phyloP scores from a whole-genome alignment of 306 rosid genomes.

The Lathyrus tuberosus region DNA sequence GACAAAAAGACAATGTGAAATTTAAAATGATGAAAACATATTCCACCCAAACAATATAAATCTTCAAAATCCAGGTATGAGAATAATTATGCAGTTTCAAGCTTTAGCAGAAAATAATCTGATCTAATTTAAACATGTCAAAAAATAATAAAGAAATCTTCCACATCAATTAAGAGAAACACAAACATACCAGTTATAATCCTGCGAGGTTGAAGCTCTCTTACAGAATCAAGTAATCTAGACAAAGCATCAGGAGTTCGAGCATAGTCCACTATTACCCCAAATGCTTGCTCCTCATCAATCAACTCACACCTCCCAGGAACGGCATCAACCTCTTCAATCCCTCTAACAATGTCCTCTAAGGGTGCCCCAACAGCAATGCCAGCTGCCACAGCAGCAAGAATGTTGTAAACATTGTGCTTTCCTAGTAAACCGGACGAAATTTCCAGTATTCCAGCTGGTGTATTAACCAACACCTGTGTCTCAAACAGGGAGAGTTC shows the following conservation, averaged over 20 bases:
- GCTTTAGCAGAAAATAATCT: constrained; percentile 17
- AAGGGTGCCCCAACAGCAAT: constrained; percentile 97
- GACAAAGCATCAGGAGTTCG: constrained; percentile 88
- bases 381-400: constrained; percentile 93
- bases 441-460: constrained; percentile 89
- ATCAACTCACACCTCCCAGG: constrained; percentile 93
- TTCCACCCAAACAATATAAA: constrained; percentile 16
- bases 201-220: constrained; percentile 94
- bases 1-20: constrained; percentile 20
- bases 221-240: constrained; percentile 84
- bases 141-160: constrained; percentile 14
- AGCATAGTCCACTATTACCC: constrained; percentile 97
- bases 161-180: constrained; percentile 32
- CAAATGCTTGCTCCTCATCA: constrained; percentile 95
- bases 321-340: constrained; percentile 97
- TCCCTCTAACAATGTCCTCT: constrained; percentile 95
- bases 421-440: constrained; percentile 91
- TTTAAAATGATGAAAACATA: constrained; percentile 34
- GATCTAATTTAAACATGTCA: constrained; percentile 1
- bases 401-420: constrained; percentile 88
- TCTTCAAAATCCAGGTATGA: constrained; percentile 20
- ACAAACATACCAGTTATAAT: constrained; percentile 73
- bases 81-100: constrained; percentile 31
- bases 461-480: constrained; percentile 91
- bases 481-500: constrained; percentile 96